A percentile compares a stretch with the other conserved stretches of the same genome.
Evolutionary conservation across 2,329 filamentous ascomycete genomes (phyloP).

Genomic region (Shiraia bambusicola): DNA sequence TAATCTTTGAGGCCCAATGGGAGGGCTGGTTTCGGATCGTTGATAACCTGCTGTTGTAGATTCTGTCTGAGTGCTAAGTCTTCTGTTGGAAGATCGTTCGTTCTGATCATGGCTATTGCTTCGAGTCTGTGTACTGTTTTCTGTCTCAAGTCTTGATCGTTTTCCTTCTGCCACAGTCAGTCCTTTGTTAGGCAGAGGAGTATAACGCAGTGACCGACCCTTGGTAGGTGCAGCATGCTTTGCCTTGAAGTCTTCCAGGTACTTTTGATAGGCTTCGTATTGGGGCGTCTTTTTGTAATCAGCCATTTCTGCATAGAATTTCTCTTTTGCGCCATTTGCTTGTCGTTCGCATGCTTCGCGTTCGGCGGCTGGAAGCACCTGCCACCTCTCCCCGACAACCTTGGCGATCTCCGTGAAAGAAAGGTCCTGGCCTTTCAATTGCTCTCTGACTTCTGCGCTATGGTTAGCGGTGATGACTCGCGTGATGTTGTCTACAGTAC

Average conservation of each 20-base stretch:
- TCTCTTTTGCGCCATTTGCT: slow-evolving; percentile 73
- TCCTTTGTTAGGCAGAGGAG: slow-evolving; percentile 5
- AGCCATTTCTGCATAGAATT: slow-evolving; percentile 69
- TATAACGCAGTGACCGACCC: slow-evolving; percentile 26
- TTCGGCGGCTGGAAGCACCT: slow-evolving; percentile 65
- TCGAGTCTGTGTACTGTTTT: slow-evolving; percentile 36
- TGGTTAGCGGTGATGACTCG: slow-evolving; percentile 19
- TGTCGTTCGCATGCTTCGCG: slow-evolving; percentile 73
- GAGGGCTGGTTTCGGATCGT: slow-evolving; percentile 31
- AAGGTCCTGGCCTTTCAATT: slow-evolving; percentile 72
- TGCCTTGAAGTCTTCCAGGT: slow-evolving; percentile 75
- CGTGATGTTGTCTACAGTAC: slow-evolving; percentile 33
- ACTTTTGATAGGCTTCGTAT: slow-evolving; percentile 68
- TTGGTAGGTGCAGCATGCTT: slow-evolving; percentile 56
- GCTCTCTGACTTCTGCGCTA: slow-evolving; percentile 68
- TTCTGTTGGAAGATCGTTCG: slow-evolving; percentile 28
- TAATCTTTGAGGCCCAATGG: slow-evolving; percentile 25
- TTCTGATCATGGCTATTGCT: slow-evolving; percentile 35
- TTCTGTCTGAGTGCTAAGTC: slow-evolving; percentile 33
- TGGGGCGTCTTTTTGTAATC: slow-evolving; percentile 77
- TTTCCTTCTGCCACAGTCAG: slow-evolving; percentile 44
- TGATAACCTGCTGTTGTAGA: slow-evolving; percentile 16
- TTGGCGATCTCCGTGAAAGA: slow-evolving; percentile 85
- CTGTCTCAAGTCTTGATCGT: slow-evolving; percentile 47
- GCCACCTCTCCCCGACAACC: slow-evolving; percentile 79